phyloP scores from a whole-genome alignment of 2,329 filamentous ascomycete species.

The Aspergillus candidus region DNA sequence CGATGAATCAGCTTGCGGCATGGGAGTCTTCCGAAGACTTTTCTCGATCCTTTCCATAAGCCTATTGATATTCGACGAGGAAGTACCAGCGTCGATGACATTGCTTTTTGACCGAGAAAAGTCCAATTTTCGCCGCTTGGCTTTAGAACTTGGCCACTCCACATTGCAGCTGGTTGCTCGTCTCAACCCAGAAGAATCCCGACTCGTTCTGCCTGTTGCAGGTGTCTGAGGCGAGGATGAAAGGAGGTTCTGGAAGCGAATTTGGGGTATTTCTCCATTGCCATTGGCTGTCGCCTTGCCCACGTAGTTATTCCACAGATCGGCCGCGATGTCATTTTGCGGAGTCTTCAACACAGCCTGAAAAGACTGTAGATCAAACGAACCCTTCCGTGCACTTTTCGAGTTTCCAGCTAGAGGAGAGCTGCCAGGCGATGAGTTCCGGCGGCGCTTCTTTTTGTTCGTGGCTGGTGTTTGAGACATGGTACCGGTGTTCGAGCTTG shows the following conservation, averaged over 20 bases:
- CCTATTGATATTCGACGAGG: constrained; percentile 46
- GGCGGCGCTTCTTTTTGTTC: constrained; percentile 58
- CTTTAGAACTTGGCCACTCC: constrained; percentile 57
- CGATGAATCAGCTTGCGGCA: constrained; percentile 38
- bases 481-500: constrained; percentile 38
- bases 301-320: constrained; percentile 72
- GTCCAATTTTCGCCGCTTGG: constrained; percentile 59
- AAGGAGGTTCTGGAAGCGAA: constrained; percentile 59
- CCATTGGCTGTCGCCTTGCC: constrained; percentile 44
- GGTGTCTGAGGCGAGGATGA: constrained; percentile 65
- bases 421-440: constrained; percentile 66
- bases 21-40: constrained; percentile 35
- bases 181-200: constrained; percentile 49
- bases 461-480: constrained; percentile 44
- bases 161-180: constrained; percentile 63
- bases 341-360: constrained; percentile 58
- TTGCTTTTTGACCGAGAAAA: constrained; percentile 39
- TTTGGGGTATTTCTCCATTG: constrained; percentile 47
- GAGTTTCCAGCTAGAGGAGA: constrained; percentile 52
- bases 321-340: constrained; percentile 64
- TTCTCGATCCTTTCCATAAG: constrained; percentile 62
- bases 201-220: constrained; percentile 37
- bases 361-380: constrained; percentile 55
- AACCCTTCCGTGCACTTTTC: constrained; percentile 32
- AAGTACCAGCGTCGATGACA: constrained; percentile 32